These are phyloP conservation scores for Metschnikowia santaceciliae DNA, from an alignment of 805 yeast species.

Conservation along the genomic window DNA sequence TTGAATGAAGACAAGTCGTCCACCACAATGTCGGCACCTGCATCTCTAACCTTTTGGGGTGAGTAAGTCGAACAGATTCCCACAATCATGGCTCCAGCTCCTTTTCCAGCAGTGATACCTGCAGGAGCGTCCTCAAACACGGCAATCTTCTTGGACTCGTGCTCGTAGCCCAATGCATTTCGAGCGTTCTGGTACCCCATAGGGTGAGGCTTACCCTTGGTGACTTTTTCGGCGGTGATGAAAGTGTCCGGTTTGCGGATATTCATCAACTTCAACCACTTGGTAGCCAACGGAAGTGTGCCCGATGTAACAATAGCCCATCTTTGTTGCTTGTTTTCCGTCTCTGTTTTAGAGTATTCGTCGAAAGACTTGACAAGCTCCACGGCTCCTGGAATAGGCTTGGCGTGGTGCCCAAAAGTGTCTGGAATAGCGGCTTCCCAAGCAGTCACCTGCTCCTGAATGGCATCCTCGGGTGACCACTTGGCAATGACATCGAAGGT, in stretches of 20 bases:
- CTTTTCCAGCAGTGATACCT: constrained; percentile 79
- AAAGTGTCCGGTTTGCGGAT: constrained; percentile 66
- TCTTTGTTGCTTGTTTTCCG: constrained; percentile 45
- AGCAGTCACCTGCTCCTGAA: constrained; percentile 57
- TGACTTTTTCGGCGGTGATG: constrained; percentile 78
- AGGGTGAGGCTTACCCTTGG: constrained; percentile 82
- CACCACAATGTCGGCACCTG: constrained; percentile 82
- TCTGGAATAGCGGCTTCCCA: constrained; percentile 69
- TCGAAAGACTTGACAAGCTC: constrained; percentile 55
- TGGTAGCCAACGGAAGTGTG: constrained; percentile 67
- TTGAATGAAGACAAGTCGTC: constrained; percentile 63
- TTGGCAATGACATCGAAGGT: constrained; percentile 72
- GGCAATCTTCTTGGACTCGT: constrained; percentile 40
- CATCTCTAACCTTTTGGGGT: constrained; percentile 60
- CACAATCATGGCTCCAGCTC: constrained; percentile 76
- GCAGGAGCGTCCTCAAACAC: constrained; percentile 91
- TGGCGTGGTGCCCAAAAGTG: constrained; percentile 68
- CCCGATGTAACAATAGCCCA: constrained; percentile 92
- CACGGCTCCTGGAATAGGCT: constrained; percentile 75
- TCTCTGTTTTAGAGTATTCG: constrained; percentile 40
- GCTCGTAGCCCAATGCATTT: constrained; percentile 39
- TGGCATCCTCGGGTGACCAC: constrained; percentile 73
- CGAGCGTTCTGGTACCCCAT: constrained; percentile 71
- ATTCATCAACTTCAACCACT: constrained; percentile 68
- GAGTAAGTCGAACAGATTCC: constrained; percentile 82